Base-by-base conservation (phyloP, 2,329 filamentous ascomycete species). In the Cytospora leucostoma region DNA sequence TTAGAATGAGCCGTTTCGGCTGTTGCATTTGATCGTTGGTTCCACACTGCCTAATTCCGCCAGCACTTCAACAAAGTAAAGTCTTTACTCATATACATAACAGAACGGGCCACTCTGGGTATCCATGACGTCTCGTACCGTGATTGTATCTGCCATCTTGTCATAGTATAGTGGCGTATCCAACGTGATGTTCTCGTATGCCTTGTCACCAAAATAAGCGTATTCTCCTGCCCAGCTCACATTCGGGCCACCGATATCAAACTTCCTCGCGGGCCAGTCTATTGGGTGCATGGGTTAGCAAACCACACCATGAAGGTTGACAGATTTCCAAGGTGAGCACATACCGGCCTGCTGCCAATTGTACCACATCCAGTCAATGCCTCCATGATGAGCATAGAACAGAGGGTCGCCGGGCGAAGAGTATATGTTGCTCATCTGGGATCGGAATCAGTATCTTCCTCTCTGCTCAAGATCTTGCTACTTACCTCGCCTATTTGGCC, bases 121-220 rank as follows among this genome's bases (percentile, higher is more conserved):
- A 63, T 69, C 67, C 69, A 70, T 70, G 37, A 69, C 65, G 54
- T 67, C 61, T 32, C 64, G 44, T 35, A 70, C 64, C 33, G 35
- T 60, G 56, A 70, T 63, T 15, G 38, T 63, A 37, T 50, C 33
- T 3, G 49, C 63, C 57, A 70, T 61, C 19, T 65, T 47, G 21
- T 35, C 47, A 56, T 61, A 69, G 27, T 66, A 47, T 13, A 70
- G 58, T 7, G 44, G 33, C 38, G 38, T 65, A 38, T 74, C 67
- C 21, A 76, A 66, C 3, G 74, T 76, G 62, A 76, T 65, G 62
- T 76, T 75, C 56, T 68, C 67, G 60, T 76, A 75, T 5, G 70
- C 64, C 11, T 69, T 65, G 10, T 71, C 68, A 35, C 73, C 71
- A 49, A 72, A 73, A 66, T 70, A 75, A 64, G 74, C 66, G 60